Conservation (phyloP, 345 rosid species). For the Brassica napus region Da-Ae NC_063452.1:41117501-41118000, state of each 20-base stretch:
- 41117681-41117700: conserved; percentile 92
- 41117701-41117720: conserved; percentile 73
- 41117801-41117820: conserved; percentile 86
- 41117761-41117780: conserved; percentile 86
- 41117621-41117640: conserved; percentile 96
- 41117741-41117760: conserved; percentile 86
- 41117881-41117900: conserved; percentile 71
- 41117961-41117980: neutral
- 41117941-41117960: conserved; percentile 31
- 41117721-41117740: conserved; percentile 91
- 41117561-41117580: conserved; percentile 95
- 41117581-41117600: conserved; percentile 92
- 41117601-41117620: conserved; percentile 98
- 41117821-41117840: conserved; percentile 99
- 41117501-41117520: neutral
- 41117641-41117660: conserved; percentile 94
- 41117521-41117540: conserved; percentile 60
- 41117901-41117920: conserved; percentile 58
- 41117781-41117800: conserved; percentile 65
- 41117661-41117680: conserved; percentile 89
- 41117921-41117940: conserved; percentile 58
- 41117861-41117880: conserved; percentile 84
- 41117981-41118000: neutral
- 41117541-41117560: conserved; percentile 96
- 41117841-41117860: conserved; percentile 93